Evolutionary conservation across 2,329 filamentous ascomycete genomes (phyloP).

Genomic region (Monilinia fructigena): DNA sequence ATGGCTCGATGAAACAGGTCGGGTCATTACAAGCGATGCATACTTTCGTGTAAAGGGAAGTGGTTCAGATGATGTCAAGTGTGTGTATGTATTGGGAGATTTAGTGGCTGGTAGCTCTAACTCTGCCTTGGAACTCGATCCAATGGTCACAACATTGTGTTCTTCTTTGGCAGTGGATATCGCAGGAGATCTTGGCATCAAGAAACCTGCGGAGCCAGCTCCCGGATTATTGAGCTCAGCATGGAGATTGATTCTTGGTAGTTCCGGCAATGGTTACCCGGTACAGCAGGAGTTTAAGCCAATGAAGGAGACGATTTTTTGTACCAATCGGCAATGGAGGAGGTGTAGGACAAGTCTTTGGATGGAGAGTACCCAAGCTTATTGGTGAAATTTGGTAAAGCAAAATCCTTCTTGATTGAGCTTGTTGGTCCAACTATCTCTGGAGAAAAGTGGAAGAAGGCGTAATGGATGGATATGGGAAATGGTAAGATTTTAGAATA

Average conservation of each 20-base stretch:
- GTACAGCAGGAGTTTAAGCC: slow-evolving; percentile 37
- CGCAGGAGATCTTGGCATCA: slow-evolving; percentile 17
- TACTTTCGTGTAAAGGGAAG: slow-evolving; percentile 47
- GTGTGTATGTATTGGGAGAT: slow-evolving; percentile 51
- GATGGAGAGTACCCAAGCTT: slow-evolving; percentile 43
- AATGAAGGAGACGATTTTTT: slow-evolving; percentile 40
- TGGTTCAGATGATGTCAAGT: slow-evolving; percentile 36
- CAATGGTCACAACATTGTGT: slow-evolving; percentile 43
- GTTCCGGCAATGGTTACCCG: slow-evolving; percentile 7
- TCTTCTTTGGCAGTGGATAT: slow-evolving; percentile 50
- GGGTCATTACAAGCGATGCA: slow-evolving; percentile 48
- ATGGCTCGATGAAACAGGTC: slow-evolving; percentile 48
- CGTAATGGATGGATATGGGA: neutral
- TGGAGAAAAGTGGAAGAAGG: slow-evolving; percentile 16
- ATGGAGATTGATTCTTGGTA: slow-evolving; percentile 4
- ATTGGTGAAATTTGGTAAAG: slow-evolving; percentile 43
- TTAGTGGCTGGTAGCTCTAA: slow-evolving; percentile 44
- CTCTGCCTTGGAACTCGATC: slow-evolving; percentile 46
- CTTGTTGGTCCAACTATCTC: slow-evolving; percentile 3
- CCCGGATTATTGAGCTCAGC: slow-evolving; percentile 1
- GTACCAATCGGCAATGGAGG: slow-evolving; percentile 43
- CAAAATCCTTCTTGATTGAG: slow-evolving; percentile 40
- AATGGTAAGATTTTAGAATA: neutral
- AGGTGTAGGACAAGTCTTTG: slow-evolving; percentile 43
- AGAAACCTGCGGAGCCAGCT: slow-evolving; percentile 16